These are phyloP conservation scores for Brassica rapa DNA, from an alignment of 345 rosid genomes.

Conservation along the genomic window DNA sequence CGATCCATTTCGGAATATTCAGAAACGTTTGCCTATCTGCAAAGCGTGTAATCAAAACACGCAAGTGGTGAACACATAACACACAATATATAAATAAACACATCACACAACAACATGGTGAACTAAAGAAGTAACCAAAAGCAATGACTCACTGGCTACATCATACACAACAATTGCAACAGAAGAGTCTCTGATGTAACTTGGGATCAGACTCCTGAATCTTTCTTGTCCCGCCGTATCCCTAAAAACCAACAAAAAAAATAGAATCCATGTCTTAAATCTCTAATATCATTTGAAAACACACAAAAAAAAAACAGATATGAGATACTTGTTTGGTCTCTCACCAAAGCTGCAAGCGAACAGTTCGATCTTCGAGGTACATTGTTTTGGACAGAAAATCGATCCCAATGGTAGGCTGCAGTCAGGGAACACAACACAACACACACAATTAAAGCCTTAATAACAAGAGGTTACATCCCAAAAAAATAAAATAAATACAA, in stretches of 20 bases:
- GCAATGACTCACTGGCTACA: constrained; percentile 67
- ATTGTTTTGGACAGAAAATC: constrained; percentile 91
- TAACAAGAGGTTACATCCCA: not conserved
- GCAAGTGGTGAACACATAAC: not conserved
- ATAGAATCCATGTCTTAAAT: not conserved
- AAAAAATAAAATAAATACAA: not conserved
- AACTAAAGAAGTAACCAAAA: not conserved
- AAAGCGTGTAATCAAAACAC: not conserved
- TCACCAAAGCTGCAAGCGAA: constrained; percentile 90
- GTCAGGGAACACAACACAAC: not conserved
- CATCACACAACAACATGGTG: not conserved
- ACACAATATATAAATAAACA: not conserved
- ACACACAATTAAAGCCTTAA: not conserved
- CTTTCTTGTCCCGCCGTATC: constrained; percentile 98
- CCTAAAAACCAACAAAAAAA: constrained; percentile 43
- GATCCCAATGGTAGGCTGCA: constrained; percentile 89
- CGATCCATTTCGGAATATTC: constrained; percentile 87
- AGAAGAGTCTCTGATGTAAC: constrained; percentile 95
- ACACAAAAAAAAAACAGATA: too few species aligned
- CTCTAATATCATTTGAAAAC: not conserved
- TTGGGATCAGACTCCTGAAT: constrained; percentile 92
- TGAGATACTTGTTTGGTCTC: not conserved
- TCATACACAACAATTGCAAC: constrained; percentile 91
- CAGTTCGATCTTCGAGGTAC: constrained; percentile 94
- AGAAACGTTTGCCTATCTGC: constrained; percentile 83